Evolutionary conservation across 2,329 filamentous ascomycete genomes (phyloP), one percentile per base, ranked within the genome.

Genomic region (Fusarium duplospermum): DNA sequence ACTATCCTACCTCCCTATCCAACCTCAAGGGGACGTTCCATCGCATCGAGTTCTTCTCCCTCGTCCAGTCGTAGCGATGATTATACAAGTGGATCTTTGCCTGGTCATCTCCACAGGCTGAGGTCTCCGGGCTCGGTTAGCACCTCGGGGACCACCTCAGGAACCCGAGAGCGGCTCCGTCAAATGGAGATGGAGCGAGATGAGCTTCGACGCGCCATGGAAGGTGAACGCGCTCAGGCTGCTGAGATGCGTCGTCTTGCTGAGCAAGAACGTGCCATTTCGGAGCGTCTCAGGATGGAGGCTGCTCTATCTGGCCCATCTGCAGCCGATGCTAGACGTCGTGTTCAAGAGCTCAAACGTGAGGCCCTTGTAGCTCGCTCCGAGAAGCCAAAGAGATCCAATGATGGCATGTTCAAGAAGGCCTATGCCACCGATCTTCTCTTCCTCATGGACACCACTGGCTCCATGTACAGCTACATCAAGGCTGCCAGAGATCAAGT

Each of bases 381-480:
- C 1, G 54, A 68, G 7, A n/a, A 67, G 31, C 71, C 50, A 0
- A 62, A 58, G 52, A 35, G 67, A 16, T 64, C 69, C n/a, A 72
- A 35, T 1, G 66, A 64, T 8, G 81, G 80, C 8, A 66, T 84
- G 18, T 83, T 83, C 72, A 80, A 80, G 62, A 54, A 64, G 3
- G 76, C 77, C 3, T 83, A 80, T 64, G 79, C 82, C 0, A 83
- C 81, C 4, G 83, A 84, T 57, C 27, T 84, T 36, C 62, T 84
- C 1, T 84, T 84, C 57, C 77, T 84, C 29, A 80, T 84, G 10
- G 83, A 84, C 64, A 82, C 80, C 1, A 84, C 83, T 0, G 66
- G 65, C 0, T 84, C 82, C 0, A 84, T 84, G 83, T 8, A 18
- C 0, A 35, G 62, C 0, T 79, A 81, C 59, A 82, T 84, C 18